Conservation (phyloP, 2,329 filamentous ascomycete species). For the Colletotrichum neosansevieriae region DNA sequence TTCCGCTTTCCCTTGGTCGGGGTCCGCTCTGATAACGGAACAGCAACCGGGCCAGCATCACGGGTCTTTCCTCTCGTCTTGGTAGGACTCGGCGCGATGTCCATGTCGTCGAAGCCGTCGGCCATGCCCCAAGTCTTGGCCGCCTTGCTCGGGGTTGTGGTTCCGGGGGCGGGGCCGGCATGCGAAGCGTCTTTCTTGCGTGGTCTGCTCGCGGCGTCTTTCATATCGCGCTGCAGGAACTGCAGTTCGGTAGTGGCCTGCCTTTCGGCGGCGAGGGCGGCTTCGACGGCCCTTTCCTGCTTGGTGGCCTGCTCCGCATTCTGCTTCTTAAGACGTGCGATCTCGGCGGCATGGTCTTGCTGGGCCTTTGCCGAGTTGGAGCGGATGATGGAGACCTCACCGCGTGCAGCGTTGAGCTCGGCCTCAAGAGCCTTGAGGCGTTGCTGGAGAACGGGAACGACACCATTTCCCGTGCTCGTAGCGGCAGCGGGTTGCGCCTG, state of each 20-base stretch:
- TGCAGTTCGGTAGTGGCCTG: slow-evolving; percentile 76
- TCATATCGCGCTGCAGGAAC: slow-evolving; percentile 79
- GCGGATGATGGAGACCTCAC: slow-evolving; percentile 81
- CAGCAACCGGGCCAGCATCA: slow-evolving; percentile 57
- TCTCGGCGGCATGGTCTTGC: slow-evolving; percentile 72
- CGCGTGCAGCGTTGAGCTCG: slow-evolving; percentile 72
- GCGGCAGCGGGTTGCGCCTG: slow-evolving; percentile 44
- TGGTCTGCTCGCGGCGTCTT: slow-evolving; percentile 65
- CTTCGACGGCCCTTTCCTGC: slow-evolving; percentile 73
- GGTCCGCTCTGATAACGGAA: slow-evolving; percentile 63
- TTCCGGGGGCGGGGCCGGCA: slow-evolving; percentile 43
- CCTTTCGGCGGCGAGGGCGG: slow-evolving; percentile 73
- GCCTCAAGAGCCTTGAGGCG: slow-evolving; percentile 65
- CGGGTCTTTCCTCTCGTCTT: slow-evolving; percentile 60
- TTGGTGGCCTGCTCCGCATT: slow-evolving; percentile 74
- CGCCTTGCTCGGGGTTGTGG: slow-evolving; percentile 70
- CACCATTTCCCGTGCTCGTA: slow-evolving; percentile 47
- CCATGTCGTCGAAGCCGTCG: slow-evolving; percentile 82
- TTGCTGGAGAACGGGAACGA: slow-evolving; percentile 62
- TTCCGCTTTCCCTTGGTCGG: slow-evolving; percentile 81
- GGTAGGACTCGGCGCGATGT: slow-evolving; percentile 65
- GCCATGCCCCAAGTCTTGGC: slow-evolving; percentile 69
- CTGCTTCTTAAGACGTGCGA: slow-evolving; percentile 71
- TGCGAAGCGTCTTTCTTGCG: slow-evolving; percentile 58
- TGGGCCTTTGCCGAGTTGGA: slow-evolving; percentile 73